phyloP scores from a whole-genome alignment of 2,329 filamentous ascomycete genomes.

The Zelopaecilomyces penicillatus region DNA sequence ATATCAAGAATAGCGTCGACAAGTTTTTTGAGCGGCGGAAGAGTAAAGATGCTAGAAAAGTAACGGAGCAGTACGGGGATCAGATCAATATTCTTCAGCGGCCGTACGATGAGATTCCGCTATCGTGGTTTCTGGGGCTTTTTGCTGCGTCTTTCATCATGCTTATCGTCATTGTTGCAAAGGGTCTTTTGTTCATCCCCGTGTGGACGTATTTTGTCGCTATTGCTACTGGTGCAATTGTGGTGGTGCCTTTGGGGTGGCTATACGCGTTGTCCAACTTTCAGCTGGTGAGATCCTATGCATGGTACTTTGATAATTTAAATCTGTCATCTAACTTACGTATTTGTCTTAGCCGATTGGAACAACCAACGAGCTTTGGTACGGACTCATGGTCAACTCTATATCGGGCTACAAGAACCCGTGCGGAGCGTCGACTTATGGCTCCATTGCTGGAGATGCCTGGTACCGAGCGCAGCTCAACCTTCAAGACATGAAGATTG shows the following conservation, averaged over 20 bases:
- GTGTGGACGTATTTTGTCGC: conserved; percentile 53
- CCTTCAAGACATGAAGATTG: conserved; percentile 56
- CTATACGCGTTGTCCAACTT: conserved; percentile 52
- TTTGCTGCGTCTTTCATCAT: conserved; percentile 40
- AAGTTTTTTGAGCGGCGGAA: conserved; percentile 33
- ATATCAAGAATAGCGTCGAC: conserved; percentile 35
- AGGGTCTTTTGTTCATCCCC: conserved; percentile 47
- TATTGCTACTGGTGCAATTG: conserved; percentile 43
- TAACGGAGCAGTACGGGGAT: conserved; percentile 49
- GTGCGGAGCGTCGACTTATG: conserved; percentile 48
- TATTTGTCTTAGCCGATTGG: conserved; percentile 33
- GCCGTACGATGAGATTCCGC: conserved; percentile 48
- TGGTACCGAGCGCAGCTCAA: conserved; percentile 52
- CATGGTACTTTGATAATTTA: no score
- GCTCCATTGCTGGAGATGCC: conserved; percentile 51
- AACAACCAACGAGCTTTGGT: conserved; percentile 51
- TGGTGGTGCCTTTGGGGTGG: conserved; percentile 50
- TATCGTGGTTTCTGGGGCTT: conserved; percentile 48
- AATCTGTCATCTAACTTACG: background rate
- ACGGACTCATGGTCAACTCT: conserved; percentile 50
- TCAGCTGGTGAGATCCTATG: conserved; percentile 20
- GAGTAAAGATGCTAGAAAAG: conserved; percentile 21
- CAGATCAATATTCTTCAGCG: conserved; percentile 51
- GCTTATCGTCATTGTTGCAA: conserved; percentile 42
- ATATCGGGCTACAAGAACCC: conserved; percentile 45